A percentile compares a stretch with the other conserved stretches of the same genome.
Evolutionary conservation across 1,284 basidiomycete species (phyloP).

Genomic region (Moniliophthora roreri): DNA sequence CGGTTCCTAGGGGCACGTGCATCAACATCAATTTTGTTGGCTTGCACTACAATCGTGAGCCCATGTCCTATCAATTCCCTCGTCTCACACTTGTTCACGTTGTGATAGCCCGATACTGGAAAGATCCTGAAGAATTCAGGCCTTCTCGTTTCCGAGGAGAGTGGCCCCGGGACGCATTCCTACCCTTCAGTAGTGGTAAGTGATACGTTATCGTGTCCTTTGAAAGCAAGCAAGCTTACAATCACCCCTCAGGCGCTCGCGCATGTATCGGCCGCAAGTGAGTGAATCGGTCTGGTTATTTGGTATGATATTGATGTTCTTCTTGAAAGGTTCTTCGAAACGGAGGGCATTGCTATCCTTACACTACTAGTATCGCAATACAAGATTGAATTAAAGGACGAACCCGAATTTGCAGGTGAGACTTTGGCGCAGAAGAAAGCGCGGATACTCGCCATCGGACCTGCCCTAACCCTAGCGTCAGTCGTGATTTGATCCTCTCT

Average conservation of each 20-base stretch:
- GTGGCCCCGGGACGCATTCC: slow-evolving; percentile 49
- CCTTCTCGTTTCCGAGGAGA: slow-evolving; percentile 51
- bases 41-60: slow-evolving; percentile 47
- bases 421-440: slow-evolving; percentile 43
- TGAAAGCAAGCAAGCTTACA: not conserved
- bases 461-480: slow-evolving; percentile 42
- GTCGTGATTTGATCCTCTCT: too few species aligned
- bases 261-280: slow-evolving; percentile 55
- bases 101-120: slow-evolving; percentile 49
- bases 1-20: slow-evolving; percentile 43
- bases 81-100: not conserved
- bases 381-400: slow-evolving; percentile 48
- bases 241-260: slow-evolving; percentile 33
- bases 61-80: not conserved
- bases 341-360: slow-evolving; percentile 49
- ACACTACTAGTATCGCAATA: slow-evolving; percentile 47
- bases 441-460: slow-evolving; percentile 35
- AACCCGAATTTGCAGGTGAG: slow-evolving; percentile 46
- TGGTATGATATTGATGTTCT: slow-evolving; percentile 10
- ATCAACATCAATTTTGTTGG: slow-evolving; percentile 41
- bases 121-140: slow-evolving; percentile 47
- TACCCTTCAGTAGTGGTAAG: slow-evolving; percentile 53
- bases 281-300: too few species aligned
- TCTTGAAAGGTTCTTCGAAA: slow-evolving; percentile 43
- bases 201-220: too few species aligned